phyloP scores from a whole-genome alignment of 768 basidiomycete species.

The Hericium rajendrae region DNA sequence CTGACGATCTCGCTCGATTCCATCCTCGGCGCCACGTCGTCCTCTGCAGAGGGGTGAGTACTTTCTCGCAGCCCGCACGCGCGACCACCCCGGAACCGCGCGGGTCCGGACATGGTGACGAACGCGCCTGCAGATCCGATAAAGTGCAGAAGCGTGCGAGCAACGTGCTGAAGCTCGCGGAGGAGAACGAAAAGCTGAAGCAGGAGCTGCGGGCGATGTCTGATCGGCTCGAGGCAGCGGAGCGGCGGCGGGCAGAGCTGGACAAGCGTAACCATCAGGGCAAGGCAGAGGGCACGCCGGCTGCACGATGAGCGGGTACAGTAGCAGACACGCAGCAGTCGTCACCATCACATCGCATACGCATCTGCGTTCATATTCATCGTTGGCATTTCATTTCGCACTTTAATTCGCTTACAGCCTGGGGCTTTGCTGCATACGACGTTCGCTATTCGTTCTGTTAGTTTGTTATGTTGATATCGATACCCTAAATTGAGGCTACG shows the following conservation, averaged over 20 bases:
- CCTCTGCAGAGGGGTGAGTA: slow-evolving; percentile 6
- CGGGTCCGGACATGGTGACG: neutral
- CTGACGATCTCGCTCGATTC: slow-evolving; percentile 7
- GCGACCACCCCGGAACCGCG: neutral
- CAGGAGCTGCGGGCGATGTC: slow-evolving; percentile 68
- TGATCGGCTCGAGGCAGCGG: slow-evolving; percentile 65
- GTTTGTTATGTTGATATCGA: too few relatives aligned
- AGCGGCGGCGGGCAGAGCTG: slow-evolving; percentile 44
- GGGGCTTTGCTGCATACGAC: too few relatives aligned
- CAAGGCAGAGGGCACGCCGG: neutral
- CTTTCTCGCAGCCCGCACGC: neutral
- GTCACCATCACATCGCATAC: too few relatives aligned
- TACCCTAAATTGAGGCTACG: too few relatives aligned
- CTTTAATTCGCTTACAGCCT: neutral
- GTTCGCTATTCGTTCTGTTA: too few relatives aligned
- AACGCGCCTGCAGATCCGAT: neutral
- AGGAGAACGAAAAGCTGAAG: slow-evolving; percentile 75
- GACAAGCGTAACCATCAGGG: slow-evolving; percentile 21
- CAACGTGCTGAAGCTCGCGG: slow-evolving; percentile 64
- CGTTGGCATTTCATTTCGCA: slow-evolving; percentile 1
- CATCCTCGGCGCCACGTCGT: slow-evolving; percentile 1
- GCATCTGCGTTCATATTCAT: too few relatives aligned
- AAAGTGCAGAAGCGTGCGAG: slow-evolving; percentile 55
- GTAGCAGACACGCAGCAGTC: neutral
- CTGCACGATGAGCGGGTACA: neutral